These are phyloP conservation scores for Eragrostis nindensis DNA, from an alignment of 176 grass and related monocot species.

Conservation along the genomic window DNA sequence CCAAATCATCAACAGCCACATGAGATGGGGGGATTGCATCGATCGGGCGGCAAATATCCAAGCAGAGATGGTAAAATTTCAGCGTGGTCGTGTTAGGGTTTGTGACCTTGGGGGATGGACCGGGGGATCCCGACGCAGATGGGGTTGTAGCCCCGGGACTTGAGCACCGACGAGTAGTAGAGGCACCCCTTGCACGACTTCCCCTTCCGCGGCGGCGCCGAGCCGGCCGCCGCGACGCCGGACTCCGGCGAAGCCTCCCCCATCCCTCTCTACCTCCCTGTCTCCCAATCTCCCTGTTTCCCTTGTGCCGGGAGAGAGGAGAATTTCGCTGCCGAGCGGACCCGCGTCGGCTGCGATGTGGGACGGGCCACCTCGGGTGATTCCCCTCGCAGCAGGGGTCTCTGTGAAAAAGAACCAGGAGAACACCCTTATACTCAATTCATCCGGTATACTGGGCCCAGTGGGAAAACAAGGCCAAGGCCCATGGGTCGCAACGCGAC, in stretches of 20 bases:
- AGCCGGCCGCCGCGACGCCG: conserved; percentile 31
- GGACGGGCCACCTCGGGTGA: neutral
- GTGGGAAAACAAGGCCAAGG: too few species aligned
- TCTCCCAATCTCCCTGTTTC: neutral
- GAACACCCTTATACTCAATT: too few species aligned
- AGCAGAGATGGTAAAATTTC: neutral
- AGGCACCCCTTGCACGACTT: conserved; percentile 97
- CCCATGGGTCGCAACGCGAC: too few species aligned
- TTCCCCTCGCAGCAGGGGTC: too few species aligned
- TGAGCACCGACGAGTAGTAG: conserved; percentile 86
- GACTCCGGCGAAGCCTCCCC: conserved; percentile 57
- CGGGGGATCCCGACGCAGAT: conserved; percentile 85
- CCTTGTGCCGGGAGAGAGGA: conserved; percentile 4
- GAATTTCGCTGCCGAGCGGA: conserved; percentile 6
- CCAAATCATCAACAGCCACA: conserved; percentile 23
- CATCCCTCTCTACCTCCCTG: conserved; percentile 32
- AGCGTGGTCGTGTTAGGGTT: conserved; percentile 30
- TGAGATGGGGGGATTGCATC: conserved; percentile 23
- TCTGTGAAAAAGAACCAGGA: too few species aligned
- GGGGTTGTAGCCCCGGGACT: conserved; percentile 72
- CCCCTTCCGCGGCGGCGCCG: conserved; percentile 50
- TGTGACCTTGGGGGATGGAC: conserved; percentile 74
- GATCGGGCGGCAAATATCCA: neutral
- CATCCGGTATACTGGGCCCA: too few species aligned
- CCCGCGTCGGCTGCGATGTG: neutral